Percentiles rank a stretch among this genome's conserved stretches.
Conservation (phyloP, 352 stramenopile species). For the Globisporangium middletonii region DNA sequence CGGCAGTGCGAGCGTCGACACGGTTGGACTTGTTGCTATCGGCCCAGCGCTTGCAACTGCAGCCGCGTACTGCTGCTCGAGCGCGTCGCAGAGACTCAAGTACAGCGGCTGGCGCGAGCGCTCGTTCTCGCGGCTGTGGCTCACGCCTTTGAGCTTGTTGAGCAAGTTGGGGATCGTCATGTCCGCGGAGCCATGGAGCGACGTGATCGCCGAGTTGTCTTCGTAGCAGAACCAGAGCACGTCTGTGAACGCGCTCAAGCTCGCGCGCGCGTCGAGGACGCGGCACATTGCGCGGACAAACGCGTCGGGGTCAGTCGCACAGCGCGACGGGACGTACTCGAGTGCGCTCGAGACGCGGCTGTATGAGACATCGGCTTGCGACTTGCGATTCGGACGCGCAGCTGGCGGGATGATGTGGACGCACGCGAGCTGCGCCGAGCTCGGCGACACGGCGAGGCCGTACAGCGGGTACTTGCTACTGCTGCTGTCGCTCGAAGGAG, state of each 20-base stretch:
- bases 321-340: slow-evolving; percentile 65
- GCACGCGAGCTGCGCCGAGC: slow-evolving; percentile 56
- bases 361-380: slow-evolving; percentile 82
- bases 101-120: slow-evolving; percentile 51
- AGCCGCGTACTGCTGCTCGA: slow-evolving; percentile 34
- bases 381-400: slow-evolving; percentile 73
- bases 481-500: neutral
- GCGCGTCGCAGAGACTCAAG: slow-evolving; percentile 44
- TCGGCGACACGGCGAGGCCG: slow-evolving; percentile 62
- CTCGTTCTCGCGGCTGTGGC: slow-evolving; percentile 1
- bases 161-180: slow-evolving; percentile 46
- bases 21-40: too few species aligned
- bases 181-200: slow-evolving; percentile 41
- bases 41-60: neutral
- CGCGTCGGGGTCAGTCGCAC: slow-evolving; percentile 25
- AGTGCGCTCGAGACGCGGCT: slow-evolving; percentile 64
- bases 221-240: slow-evolving; percentile 77
- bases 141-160: slow-evolving; percentile 43
- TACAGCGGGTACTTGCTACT: slow-evolving; percentile 60
- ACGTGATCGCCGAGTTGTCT: slow-evolving; percentile 52
- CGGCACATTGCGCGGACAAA: slow-evolving; percentile 48
- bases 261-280: slow-evolving; percentile 46
- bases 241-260: slow-evolving; percentile 62
- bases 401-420: slow-evolving; percentile 72
- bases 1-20: neutral